Conservation (phyloP, 257 asterid species). For the Plantago elongata region DNA sequence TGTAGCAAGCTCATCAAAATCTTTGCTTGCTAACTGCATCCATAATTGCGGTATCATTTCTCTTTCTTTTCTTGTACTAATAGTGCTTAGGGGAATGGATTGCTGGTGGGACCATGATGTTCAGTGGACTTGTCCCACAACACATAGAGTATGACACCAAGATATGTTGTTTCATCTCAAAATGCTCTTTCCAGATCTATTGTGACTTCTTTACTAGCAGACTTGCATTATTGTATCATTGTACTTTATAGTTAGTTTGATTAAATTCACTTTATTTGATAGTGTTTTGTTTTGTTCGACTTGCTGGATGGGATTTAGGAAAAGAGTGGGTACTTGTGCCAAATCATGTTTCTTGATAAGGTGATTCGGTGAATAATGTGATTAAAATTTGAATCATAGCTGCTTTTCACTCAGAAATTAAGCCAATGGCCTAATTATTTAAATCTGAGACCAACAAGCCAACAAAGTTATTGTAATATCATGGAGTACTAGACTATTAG, state of each 20-base stretch:
- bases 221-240: slow-evolving; percentile 10
- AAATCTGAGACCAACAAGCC: background rate
- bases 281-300: background rate
- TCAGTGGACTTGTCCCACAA: slow-evolving; percentile 30
- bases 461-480: background rate
- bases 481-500: background rate
- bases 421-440: no score
- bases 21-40: slow-evolving; percentile 43
- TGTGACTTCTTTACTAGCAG: slow-evolving; percentile 23
- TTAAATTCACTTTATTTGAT: slow-evolving; percentile 7
- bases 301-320: background rate
- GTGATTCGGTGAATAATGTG: background rate
- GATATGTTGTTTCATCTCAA: slow-evolving; percentile 26
- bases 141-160: slow-evolving; percentile 15
- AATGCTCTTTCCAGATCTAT: slow-evolving; percentile 22
- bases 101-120: slow-evolving; percentile 17
- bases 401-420: no score
- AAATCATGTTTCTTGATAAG: background rate
- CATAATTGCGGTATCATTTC: slow-evolving; percentile 12
- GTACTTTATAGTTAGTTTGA: background rate
- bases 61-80: background rate
- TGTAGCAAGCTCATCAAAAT: background rate
- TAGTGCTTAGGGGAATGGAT: slow-evolving; percentile 16
- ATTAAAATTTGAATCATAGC: background rate
- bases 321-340: background rate